Evolutionary conservation across 768 basidiomycete genomes (phyloP).

Genomic region (Suillus brevipes): DNA sequence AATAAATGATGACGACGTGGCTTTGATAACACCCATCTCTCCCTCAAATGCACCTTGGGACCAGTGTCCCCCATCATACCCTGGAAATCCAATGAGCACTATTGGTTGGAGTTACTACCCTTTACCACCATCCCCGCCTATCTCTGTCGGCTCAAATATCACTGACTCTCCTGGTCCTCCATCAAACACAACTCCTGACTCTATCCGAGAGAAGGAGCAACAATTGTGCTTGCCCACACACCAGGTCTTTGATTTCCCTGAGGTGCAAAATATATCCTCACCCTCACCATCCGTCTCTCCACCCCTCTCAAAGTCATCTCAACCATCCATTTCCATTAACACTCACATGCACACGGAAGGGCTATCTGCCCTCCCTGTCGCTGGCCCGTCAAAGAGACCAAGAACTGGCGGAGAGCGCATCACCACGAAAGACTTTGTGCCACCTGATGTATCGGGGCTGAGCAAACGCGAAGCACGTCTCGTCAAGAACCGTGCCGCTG

Average conservation of each 20-base stretch:
- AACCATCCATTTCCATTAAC: conserved; percentile 37
- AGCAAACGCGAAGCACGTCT: conserved; percentile 89
- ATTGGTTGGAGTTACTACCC: conserved; percentile 52
- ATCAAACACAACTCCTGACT: conserved; percentile 44
- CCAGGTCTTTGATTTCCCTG: conserved; percentile 68
- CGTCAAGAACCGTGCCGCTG: conserved; percentile 90
- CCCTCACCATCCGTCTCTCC: conserved; percentile 35
- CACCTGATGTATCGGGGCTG: conserved; percentile 85
- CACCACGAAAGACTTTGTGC: conserved; percentile 79
- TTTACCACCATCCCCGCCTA: conserved; percentile 49
- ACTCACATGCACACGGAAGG: conserved; percentile 9
- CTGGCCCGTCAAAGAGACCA: conserved; percentile 45
- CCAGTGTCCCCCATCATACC: conserved; percentile 37
- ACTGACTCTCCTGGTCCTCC: conserved; percentile 48
- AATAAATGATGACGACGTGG: conserved; percentile 57
- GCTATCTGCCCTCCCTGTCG: conserved; percentile 27
- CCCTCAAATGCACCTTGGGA: conserved; percentile 50
- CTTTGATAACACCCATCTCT: conserved; percentile 54
- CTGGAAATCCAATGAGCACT: conserved; percentile 35
- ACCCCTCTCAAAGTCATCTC: conserved; percentile 30
- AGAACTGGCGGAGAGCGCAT: conserved; percentile 49
- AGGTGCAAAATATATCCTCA: conserved; percentile 35
- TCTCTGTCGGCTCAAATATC: conserved; percentile 44
- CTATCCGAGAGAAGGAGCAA: conserved; percentile 43
- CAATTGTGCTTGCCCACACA: conserved; percentile 65